Evolutionary conservation across 78 protist species (phyloP), one percentile per base, ranked within the genome.

Genomic region (Salpingoeca rosetta): DNA sequence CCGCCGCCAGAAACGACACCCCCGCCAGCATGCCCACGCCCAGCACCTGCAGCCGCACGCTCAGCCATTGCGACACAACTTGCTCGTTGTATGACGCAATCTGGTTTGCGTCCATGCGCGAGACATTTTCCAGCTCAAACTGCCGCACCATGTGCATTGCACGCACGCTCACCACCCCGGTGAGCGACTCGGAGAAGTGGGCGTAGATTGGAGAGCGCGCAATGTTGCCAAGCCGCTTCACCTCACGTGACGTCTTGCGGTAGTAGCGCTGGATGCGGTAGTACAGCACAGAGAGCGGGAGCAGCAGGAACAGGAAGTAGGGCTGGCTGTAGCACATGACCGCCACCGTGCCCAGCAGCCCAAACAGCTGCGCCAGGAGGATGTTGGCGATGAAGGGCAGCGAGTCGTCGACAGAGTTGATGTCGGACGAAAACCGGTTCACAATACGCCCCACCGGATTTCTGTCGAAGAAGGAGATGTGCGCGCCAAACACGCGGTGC

Each of bases 381-480:
- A 86, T 86, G 88, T 86, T 86, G 74, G 65, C 65, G 7, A 57
- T 79, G 51, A 86, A 86, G 17, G 88, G 88, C 40, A 86, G 84
- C 37, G 88, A 37, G 36, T 86, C 88, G 56, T 86, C 88, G 36
- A 86, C 44, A 35, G 73, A 78, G 56, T 79, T 56, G 35, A 73
- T 25, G 73, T 82, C 75, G 27, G 38, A 27, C 7, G 76, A 72
- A 89, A 96, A 96, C 73, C 98, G 93, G 89, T 93, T 94, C 44
- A 95, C 41, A 25, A 96, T n/a, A n/a, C 98, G 92, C 3, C 98
- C 98, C 0, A 90, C 27, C 42, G 99, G 99, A 0, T 94, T 97
- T 28, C 97, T 94, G 74, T 97, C 99, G 90, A 98, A 96, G 90
- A 96, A 98, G 38, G 89, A 43, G 92, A 94, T 89, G 81, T 98